Evolutionary conservation across 2,329 filamentous ascomycete species (phyloP).

Genomic region (Chaetomiaceae sp.): DNA sequence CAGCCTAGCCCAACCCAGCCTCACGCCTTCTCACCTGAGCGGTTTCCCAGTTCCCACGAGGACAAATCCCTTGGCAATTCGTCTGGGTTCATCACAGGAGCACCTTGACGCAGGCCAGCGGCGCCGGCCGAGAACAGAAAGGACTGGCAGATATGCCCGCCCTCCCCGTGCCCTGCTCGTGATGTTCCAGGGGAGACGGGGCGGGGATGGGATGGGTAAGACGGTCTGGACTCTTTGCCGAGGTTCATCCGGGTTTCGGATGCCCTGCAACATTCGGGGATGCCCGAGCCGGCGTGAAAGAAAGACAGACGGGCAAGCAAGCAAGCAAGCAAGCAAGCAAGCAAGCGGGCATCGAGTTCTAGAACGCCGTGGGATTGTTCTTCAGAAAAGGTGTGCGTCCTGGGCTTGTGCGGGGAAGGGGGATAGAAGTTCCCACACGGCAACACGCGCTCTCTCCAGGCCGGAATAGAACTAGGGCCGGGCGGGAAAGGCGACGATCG

Average conservation of each 20-base stretch:
- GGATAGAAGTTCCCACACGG: too few species aligned
- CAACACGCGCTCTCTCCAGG: too few species aligned
- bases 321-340: too few species aligned
- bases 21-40: conserved; percentile 6
- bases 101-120: not conserved
- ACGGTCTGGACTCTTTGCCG: not conserved
- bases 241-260: not conserved
- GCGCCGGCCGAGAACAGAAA: not conserved
- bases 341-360: too few species aligned
- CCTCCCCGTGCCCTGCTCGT: not conserved
- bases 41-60: not conserved
- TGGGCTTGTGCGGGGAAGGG: too few species aligned
- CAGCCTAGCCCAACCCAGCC: conserved; percentile 1
- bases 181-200: too few species aligned
- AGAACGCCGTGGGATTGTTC: too few species aligned
- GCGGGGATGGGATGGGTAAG: not conserved
- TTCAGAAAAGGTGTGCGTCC: too few species aligned
- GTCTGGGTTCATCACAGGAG: too few species aligned
- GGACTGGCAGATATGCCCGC: not conserved
- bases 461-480: too few species aligned
- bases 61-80: not conserved
- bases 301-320: not conserved
- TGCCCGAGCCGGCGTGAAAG: not conserved
- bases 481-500: not conserved
- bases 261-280: too few species aligned